Conservation (phyloP, 2,329 filamentous ascomycete species). For the Pseudocercospora fijiensis region DNA sequence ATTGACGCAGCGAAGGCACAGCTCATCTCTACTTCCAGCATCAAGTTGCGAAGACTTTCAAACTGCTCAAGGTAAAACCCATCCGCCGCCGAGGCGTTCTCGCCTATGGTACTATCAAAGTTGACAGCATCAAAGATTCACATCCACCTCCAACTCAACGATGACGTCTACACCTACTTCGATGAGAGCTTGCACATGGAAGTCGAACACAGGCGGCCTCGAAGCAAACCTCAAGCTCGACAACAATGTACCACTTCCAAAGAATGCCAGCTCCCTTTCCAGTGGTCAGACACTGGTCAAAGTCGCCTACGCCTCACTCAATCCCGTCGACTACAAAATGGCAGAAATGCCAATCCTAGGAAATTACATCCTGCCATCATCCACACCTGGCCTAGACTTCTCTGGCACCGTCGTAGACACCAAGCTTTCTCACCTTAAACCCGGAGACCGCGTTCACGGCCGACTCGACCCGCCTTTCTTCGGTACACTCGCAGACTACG, state of each 20-base stretch:
- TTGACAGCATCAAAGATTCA: not conserved
- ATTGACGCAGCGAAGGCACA: not conserved
- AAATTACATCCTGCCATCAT: conserved; percentile 43
- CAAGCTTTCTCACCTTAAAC: conserved; percentile 32
- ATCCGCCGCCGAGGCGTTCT: not conserved
- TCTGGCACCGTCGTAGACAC: conserved; percentile 50
- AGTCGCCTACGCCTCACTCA: conserved; percentile 47
- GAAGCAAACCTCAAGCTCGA: conserved; percentile 38
- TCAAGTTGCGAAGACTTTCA: not conserved
- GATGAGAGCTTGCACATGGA: conserved; percentile 36
- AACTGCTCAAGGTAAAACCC: not conserved
- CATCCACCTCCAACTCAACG: not conserved
- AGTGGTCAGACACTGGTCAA: conserved; percentile 45
- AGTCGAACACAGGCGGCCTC: conserved; percentile 33
- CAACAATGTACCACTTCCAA: conserved; percentile 30
- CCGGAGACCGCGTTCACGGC: conserved; percentile 46
- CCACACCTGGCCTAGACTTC: conserved; percentile 53
- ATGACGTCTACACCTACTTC: conserved; percentile 3
- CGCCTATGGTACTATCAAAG: not conserved
- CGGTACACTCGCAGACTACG: conserved; percentile 43
- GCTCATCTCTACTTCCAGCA: not conserved
- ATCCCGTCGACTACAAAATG: conserved; percentile 55
- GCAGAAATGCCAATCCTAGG: conserved; percentile 45
- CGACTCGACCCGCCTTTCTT: conserved; percentile 34
- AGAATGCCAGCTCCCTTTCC: conserved; percentile 23